Conservation (phyloP, 1,284 basidiomycete species). For the Kwoniella shivajii region DNA sequence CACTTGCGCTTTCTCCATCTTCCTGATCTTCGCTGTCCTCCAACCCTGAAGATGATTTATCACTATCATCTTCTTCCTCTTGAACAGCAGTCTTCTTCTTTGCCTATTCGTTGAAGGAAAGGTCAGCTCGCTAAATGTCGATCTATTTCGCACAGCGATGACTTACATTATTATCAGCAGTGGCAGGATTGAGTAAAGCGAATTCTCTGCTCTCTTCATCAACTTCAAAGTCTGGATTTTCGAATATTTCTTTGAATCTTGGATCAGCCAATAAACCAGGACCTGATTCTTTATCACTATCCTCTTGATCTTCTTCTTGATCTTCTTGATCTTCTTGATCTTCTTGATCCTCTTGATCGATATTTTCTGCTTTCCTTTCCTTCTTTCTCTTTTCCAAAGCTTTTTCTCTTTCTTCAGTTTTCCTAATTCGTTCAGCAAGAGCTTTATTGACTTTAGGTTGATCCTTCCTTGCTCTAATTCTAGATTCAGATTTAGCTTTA, state of each 20-base stretch:
- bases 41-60: conserved; percentile 70
- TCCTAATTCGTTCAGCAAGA: conserved; percentile 81
- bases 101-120: conserved; percentile 38
- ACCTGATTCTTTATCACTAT: conserved; percentile 54
- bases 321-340: conserved; percentile 33
- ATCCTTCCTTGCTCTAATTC: conserved; percentile 80
- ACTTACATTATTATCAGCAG: conserved; percentile 56
- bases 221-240: conserved; percentile 91
- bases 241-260: conserved; percentile 88
- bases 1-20: conserved; percentile 58
- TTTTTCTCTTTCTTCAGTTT: conserved; percentile 70
- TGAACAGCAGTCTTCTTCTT: conserved; percentile 76
- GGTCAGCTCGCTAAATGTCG: neutral
- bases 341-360: conserved; percentile 19
- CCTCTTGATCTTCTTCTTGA: conserved; percentile 50
- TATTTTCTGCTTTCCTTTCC: conserved; percentile 56
- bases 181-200: conserved; percentile 86
- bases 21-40: conserved; percentile 50
- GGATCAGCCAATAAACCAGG: conserved; percentile 78
- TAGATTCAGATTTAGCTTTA: conserved; percentile 87
- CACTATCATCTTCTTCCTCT: conserved; percentile 85
- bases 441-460: conserved; percentile 82
- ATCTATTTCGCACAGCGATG: neutral
- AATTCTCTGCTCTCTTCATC: conserved; percentile 86
- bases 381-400: conserved; percentile 66